Evolutionary conservation across 345 rosid genomes (phyloP), one percentile per base, ranked within the genome.

Genomic region (Lepidium sativum): DNA sequence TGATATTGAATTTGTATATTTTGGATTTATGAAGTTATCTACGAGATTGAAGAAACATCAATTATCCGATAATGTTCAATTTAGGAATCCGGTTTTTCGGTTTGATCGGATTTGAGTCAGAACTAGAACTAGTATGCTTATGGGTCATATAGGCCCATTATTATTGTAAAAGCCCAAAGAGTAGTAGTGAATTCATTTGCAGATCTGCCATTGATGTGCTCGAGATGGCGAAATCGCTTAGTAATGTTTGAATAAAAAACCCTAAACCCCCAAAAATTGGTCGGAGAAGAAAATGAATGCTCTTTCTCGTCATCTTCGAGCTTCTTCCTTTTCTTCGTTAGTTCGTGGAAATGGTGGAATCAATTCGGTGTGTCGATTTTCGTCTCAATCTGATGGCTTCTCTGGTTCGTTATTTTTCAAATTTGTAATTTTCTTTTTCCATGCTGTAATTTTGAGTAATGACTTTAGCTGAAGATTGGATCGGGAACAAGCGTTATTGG

Each of bases 231-330:
- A 11, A 25, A n/a, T 7, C 4, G 42, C 18, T 29, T 21, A 5
- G 5, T 12, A 42, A 39, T 50, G 31, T 17, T 39, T 4, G 27
- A 14, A 50, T 9, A 45, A 65, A 49, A 57, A 72, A 54, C 67
- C 76, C 71, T 71, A 66, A 73, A 73, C 54, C 71, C 49, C 54
- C 49, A 9, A 54, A 65, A 13, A 34, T 11, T 20, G 39, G 7
- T 11, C 27, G 34, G 8, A 31, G 69, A 53, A 15, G 44, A 51
- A 76, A 59, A 79, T 76, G 82, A 62, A 40, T 60, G 63, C 71
- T 35, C 42, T 72, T 18, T 54, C 55, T 72, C 75, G 70, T 49
- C 66, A 71, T 59, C 70, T 68, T 60, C 75, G 65, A 59, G 21
- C 62, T 60, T 73, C 67, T 29, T 51, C 81, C 1, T 41, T 74